A percentile compares a stretch with the other conserved stretches of the same genome.
These are phyloP conservation scores for Paramecium primaurelia DNA, from an alignment of 73 alveolate genomes.

Conservation along the genomic window DNA sequence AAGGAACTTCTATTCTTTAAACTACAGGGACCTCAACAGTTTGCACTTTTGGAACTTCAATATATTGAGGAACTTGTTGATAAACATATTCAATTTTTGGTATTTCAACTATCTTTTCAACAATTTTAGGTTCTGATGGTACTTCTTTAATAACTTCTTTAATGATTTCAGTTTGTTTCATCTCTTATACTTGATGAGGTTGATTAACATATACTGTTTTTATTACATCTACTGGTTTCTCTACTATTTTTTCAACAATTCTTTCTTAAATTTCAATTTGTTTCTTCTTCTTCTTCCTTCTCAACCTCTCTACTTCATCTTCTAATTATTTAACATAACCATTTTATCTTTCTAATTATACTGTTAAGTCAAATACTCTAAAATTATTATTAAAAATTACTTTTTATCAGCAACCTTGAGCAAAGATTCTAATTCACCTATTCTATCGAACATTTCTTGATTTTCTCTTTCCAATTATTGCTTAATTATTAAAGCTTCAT, in stretches of 20 bases:
- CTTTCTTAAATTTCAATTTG: background rate
- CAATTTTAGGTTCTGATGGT: background rate
- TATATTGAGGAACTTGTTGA: slow-evolving; percentile 38
- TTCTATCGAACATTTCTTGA: slow-evolving; percentile 45
- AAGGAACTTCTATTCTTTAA: slow-evolving; percentile 1
- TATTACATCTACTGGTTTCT: background rate
- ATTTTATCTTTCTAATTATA: slow-evolving; percentile 13
- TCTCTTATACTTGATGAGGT: background rate
- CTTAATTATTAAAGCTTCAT: slow-evolving; percentile 31
- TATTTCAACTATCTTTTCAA: background rate
- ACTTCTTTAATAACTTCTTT: slow-evolving; percentile 32
- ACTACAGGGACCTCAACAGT: slow-evolving; percentile 36
- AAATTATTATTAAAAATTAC: background rate
- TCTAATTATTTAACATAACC: slow-evolving; percentile 37
- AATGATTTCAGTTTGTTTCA: background rate
- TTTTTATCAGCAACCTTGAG: slow-evolving; percentile 44
- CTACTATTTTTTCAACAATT: background rate
- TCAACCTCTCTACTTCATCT: slow-evolving; percentile 37
- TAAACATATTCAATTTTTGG: slow-evolving; percentile 48
- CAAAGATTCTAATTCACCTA: slow-evolving; percentile 30
- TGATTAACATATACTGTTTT: background rate
- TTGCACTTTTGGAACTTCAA: background rate
- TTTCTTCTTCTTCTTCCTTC: slow-evolving; percentile 41
- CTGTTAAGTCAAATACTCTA: slow-evolving; percentile 43
- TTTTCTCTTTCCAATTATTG: slow-evolving; percentile 15